Conservation (phyloP, 2,329 filamentous ascomycete species). For the Fusarium longipes region DNA sequence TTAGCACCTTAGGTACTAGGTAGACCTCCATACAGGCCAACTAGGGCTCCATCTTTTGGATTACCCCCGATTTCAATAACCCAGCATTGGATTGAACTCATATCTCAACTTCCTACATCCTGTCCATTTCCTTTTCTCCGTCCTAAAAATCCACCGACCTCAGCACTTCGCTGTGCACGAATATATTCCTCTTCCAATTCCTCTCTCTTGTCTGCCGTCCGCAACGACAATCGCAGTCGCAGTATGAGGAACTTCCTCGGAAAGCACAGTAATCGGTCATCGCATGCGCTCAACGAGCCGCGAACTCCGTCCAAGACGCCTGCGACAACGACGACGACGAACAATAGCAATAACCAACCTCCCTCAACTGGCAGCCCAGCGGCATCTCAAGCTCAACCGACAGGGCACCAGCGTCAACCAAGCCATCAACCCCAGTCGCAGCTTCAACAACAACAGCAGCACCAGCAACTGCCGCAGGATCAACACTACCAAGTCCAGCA, state of each 20-base stretch:
- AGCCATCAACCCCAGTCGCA: conserved; percentile 31
- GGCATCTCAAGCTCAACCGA: conserved; percentile 24
- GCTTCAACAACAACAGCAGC: conserved; percentile 16
- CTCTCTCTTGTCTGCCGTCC: conserved; percentile 12
- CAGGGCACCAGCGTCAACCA: conserved; percentile 35
- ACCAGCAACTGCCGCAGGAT: conserved; percentile 23
- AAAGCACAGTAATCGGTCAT: conserved; percentile 67
- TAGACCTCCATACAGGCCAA: too few relatives aligned
- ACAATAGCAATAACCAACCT: conserved; percentile 10
- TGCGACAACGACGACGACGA: conserved; percentile 26
- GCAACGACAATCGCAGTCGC: conserved; percentile 39
- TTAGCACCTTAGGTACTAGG: too few relatives aligned
- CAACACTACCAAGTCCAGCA: conserved; percentile 40
- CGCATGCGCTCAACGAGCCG: conserved; percentile 64
- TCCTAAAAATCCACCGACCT: conserved; percentile 16
- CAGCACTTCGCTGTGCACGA: conserved; percentile 25
- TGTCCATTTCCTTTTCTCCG: conserved; percentile 2
- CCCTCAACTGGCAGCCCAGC: conserved; percentile 41
- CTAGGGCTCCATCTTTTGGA: conserved; percentile 12
- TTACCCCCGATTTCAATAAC: conserved; percentile 31
- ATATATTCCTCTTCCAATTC: background rate
- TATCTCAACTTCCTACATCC: conserved; percentile 31
- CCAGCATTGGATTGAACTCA: conserved; percentile 14
- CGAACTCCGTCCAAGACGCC: conserved; percentile 49
- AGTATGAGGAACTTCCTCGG: conserved; percentile 66